Base-by-base conservation (phyloP, 139 green algal genomes). In the Pseudopediastrum boryanum region DNA sequence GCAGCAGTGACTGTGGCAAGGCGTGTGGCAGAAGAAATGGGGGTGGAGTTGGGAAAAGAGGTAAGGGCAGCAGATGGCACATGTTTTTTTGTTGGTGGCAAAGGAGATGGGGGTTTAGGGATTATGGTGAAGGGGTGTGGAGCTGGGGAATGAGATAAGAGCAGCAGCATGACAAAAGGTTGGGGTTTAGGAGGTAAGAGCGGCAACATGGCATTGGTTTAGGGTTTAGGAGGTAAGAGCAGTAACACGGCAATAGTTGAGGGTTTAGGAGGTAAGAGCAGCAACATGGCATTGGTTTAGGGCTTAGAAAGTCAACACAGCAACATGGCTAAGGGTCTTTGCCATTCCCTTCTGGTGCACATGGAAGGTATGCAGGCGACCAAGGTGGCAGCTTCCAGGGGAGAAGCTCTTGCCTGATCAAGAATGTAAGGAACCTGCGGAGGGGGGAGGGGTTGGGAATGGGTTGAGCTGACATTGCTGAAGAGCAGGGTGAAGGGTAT, bases 1-100 rank as follows among this genome's bases (percentile, higher is more conserved):
- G 94, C 94, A 2, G 94, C 94, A 2, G 92, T 96, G 62, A 96
- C 90, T 1, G 90, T 98, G n/a, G 94, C 94, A 0, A 64, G 83
- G 9, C 82, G 94, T 1, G 94, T 98, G 36, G 94, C 94, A 2
- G 89, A 97, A 59, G 94, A 98, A 83, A 89, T 94, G 85, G 88
- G 88, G 8, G 83, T 73, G 39, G 21, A 62, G 35, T 75, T 98
- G 25, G 94, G 94, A 0, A 69, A 94, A n/a, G 83, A 96, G 85
- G 94, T 98, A 8, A 33, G 84, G 9, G 70, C 50, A 36, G 50
- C 63, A 1, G 46, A 81, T 43, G 69, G 3, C 84, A 65, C 6
- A 43, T n/a, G n/a, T n/a, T n/a, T n/a, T n/a, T n/a, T n/a, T n/a
- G n/a, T n/a, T n/a, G n/a, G n/a, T n/a, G n/a, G n/a, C n/a, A n/a